These are phyloP conservation scores for Euphorbia celastroides DNA, from an alignment of 441 rosid genomes.

Conservation along the genomic window DNA sequence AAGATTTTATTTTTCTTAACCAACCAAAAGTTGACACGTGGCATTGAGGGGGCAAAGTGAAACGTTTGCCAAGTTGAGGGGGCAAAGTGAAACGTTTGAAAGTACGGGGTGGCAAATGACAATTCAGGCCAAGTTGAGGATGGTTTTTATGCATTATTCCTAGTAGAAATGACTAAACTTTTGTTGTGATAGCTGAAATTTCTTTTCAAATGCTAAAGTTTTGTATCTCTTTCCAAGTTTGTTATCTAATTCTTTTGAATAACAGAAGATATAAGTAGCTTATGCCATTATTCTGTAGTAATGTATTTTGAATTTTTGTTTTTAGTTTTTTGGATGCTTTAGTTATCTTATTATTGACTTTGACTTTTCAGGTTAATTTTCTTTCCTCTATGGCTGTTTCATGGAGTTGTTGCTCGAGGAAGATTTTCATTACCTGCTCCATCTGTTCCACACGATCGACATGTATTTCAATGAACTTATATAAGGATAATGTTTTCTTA, in stretches of 20 bases:
- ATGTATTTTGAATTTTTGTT: neutral
- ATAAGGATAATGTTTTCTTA: neutral
- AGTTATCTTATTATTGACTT: constrained; percentile 10
- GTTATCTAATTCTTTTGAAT: neutral
- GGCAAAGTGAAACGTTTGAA: too few relatives aligned
- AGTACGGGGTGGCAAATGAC: too few relatives aligned
- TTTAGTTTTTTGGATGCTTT: neutral
- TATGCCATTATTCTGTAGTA: neutral
- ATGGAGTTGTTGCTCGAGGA: constrained; percentile 88
- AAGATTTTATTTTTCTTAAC: too few relatives aligned
- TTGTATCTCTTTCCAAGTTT: neutral
- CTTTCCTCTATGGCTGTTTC: constrained; percentile 86
- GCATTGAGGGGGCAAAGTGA: too few relatives aligned
- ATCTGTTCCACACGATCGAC: constrained; percentile 78
- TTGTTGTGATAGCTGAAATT: neutral
- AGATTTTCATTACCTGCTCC: constrained; percentile 98
- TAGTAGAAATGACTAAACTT: neutral
- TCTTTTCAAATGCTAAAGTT: neutral
- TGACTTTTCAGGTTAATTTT: constrained; percentile 60
- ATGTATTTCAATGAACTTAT: constrained; percentile 40
- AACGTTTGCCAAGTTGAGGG: too few relatives aligned
- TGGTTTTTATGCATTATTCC: too few relatives aligned
- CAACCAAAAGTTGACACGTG: too few relatives aligned
- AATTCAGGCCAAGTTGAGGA: too few relatives aligned
- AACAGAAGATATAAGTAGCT: neutral